These are phyloP conservation scores for Lachnellula willkommii DNA, from an alignment of 2,329 filamentous ascomycete species.

Conservation along the genomic window DNA sequence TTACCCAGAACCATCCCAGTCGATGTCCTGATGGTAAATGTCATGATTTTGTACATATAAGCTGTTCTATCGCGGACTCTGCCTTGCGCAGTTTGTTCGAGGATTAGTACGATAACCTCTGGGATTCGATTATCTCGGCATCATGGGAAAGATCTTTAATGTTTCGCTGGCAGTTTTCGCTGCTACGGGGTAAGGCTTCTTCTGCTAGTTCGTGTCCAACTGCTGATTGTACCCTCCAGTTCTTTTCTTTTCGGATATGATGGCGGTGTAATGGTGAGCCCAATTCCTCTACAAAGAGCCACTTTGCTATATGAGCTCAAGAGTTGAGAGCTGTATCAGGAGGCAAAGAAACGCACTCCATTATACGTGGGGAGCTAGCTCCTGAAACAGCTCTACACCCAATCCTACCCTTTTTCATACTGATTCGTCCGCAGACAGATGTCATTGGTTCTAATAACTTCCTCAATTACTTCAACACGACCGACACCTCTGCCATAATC, in stretches of 20 bases:
- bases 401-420: too few relatives aligned
- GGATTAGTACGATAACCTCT: not conserved
- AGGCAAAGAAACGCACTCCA: too few relatives aligned
- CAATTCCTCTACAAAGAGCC: too few relatives aligned
- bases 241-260: constrained; percentile 37
- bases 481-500: constrained; percentile 22
- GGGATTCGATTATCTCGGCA: not conserved
- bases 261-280: constrained; percentile 28
- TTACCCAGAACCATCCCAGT: too few relatives aligned
- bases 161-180: constrained; percentile 38
- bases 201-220: not conserved
- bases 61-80: not conserved
- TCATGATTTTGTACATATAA: not conserved
- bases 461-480: constrained; percentile 33
- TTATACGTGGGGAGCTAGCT: too few relatives aligned
- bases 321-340: too few relatives aligned
- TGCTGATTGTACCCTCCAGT: constrained; percentile 16
- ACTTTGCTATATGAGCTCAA: too few relatives aligned
- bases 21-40: too few relatives aligned
- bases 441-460: constrained; percentile 28
- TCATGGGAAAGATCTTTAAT: constrained; percentile 40
- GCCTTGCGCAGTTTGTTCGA: not conserved
- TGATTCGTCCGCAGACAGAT: constrained; percentile 4
- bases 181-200: constrained; percentile 31
- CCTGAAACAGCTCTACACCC: too few relatives aligned